Evolutionary conservation across 2,329 filamentous ascomycete species (phyloP), one percentile per base, ranked within the genome.

Genomic region (Fusarium albosuccineum): DNA sequence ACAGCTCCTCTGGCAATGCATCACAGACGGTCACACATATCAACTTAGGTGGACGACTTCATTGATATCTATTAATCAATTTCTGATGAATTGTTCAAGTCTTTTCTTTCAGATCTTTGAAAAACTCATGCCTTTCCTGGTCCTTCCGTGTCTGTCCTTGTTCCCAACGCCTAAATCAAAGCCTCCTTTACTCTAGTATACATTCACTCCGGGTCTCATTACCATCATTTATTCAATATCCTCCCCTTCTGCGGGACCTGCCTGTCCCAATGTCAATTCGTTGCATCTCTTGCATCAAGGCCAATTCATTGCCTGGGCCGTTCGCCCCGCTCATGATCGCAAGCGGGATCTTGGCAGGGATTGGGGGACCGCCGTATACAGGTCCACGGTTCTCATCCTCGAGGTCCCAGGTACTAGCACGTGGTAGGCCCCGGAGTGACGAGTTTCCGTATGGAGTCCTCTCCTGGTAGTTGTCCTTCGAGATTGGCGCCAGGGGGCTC

Each of bases 261-360:
- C 87, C 88, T 26, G 81, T 81, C n/a, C 89, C 89, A 67, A 91
- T 85, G 70, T 91, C 88, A 64, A 91, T 91, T 48, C 83, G 82
- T 71, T 85, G 88, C 83, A 94, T 86, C 79, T 94, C 92, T 66
- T 92, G 83, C 77, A 91, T 86, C 53, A 94, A 79, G 17, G 90
- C 87, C 77, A 84, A 83, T 65, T 87, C 82, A 58, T 84, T 84
- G 27, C 79, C 77, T 14, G 76, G 79, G 52, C 76, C 80, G 34
- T 79, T 78, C 6, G 76, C 78, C 33, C 80, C 82, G 64, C 81
- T 84, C 80, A 83, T 85, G 79, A 82, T 85, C 27, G 75, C 74
- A 22, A 91, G 76, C 1, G 90, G 89, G 9, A 92, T 81, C 78
- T 93, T 93, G n/a, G 89, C 89, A 4, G 91, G 91, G 49, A 92